A percentile compares a stretch with the other conserved stretches of the same genome.
phyloP scores from a whole-genome alignment of 208 protist species.

The Leptomonas pyrrhocoris region DNA sequence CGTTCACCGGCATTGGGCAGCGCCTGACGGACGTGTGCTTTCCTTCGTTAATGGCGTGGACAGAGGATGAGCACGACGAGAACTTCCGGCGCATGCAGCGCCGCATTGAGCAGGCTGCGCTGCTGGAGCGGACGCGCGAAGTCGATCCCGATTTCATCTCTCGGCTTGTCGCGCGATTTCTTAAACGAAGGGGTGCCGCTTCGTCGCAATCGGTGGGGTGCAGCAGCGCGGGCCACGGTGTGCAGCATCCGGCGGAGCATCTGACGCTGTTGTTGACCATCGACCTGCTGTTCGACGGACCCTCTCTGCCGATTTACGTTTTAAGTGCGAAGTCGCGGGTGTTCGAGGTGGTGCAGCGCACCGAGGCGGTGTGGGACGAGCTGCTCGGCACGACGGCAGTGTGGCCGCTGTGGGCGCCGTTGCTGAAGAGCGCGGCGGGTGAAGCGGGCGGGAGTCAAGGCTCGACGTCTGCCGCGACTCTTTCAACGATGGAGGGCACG shows the following conservation, averaged over 20 bases:
- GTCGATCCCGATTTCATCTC: slow-evolving; percentile 38
- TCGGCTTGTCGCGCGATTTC: slow-evolving; percentile 31
- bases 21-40: slow-evolving; percentile 83
- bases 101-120: slow-evolving; percentile 45
- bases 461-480: neutral
- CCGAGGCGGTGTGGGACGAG: neutral
- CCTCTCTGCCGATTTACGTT: slow-evolving; percentile 69
- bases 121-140: slow-evolving; percentile 51
- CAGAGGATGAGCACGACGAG: slow-evolving; percentile 56
- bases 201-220: neutral
- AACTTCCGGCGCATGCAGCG: slow-evolving; percentile 49
- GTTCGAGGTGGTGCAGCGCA: slow-evolving; percentile 35
- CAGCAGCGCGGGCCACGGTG: neutral
- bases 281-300: slow-evolving; percentile 76
- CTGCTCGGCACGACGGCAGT: neutral
- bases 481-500: neutral
- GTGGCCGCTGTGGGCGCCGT: slow-evolving; percentile 39
- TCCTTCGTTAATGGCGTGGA: slow-evolving; percentile 75
- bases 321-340: slow-evolving; percentile 74
- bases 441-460: neutral
- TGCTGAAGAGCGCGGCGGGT: slow-evolving; percentile 17
- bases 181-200: neutral
- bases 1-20: slow-evolving; percentile 68
- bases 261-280: slow-evolving; percentile 66
- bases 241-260: neutral